Base-by-base conservation (phyloP, 1,284 basidiomycete species). In the Leccinum solheimii region DNA sequence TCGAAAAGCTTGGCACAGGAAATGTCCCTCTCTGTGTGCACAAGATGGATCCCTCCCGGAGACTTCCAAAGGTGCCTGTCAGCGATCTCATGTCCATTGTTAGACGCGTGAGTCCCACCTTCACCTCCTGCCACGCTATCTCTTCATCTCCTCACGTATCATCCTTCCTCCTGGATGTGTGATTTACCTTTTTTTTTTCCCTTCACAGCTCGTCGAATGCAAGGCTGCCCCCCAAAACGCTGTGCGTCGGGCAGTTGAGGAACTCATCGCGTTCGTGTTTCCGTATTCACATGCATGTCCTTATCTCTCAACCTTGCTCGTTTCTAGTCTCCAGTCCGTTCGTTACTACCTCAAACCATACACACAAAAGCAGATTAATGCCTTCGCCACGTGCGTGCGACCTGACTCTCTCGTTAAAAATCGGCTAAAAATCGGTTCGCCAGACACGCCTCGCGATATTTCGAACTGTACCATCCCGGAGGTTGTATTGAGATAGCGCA, bases 401-500 rank as follows among this genome's bases (percentile, higher is more conserved):
- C 80, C 68, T 67, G 66, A 57, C 64, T 64, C 49, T 64, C 67
- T 66, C 62, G 62, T 63, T 67, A 65, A 67, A 63, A 61, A 65
- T 68, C 45, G 45, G 59, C 58, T 75, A 58, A 70, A 55, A 60
- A 66, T 71, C 65, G 66, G 65, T 68, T 69, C 68, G 68, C 67
- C 71, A 92, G 90, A 58, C 93, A 95, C 75, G 90, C 90, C 53
- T 91, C 88, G 55, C 90, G 92, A 50, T 95, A 94, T 76, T 87
- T 93, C 69, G 89, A 92, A 72, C 83, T 94, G 45, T 92, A 93
- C 73, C 80, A 90, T 66, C 90, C 92, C 38, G 82, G 83, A n/a
- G 89, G 90, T 56, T 87, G 83, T 60, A 92, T 94, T 67, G 92
- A 94, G 75, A 92, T 95, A 66, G 88, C 92, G 13, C 90, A 92